Evolutionary conservation across 176 grass and related monocot species (phyloP).

Genomic region (Avena atlantica): DNA sequence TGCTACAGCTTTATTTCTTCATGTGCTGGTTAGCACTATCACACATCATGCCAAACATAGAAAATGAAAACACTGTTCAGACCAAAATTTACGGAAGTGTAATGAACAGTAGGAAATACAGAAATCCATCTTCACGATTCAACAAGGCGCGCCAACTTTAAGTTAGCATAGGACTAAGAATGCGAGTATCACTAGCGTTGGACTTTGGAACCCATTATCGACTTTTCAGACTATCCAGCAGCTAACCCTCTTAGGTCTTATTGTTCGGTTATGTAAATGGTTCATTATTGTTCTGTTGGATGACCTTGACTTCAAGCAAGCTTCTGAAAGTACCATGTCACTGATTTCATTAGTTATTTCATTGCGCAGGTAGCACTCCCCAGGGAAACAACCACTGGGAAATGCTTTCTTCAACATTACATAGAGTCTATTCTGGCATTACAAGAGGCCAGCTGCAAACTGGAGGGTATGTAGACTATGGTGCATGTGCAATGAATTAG

Average conservation of each 20-base stretch:
- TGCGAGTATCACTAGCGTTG: slow-evolving; percentile 1
- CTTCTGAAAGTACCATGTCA: slow-evolving; percentile 14
- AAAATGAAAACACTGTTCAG: not conserved
- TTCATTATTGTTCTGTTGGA: not conserved
- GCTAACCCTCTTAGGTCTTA: not conserved
- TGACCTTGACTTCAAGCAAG: slow-evolving; percentile 22
- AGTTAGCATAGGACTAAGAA: not conserved
- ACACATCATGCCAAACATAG: not conserved
- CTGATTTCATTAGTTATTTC: slow-evolving; percentile 36
- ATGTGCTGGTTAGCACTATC: not conserved
- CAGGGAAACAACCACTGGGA: slow-evolving; percentile 78
- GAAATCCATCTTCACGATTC: slow-evolving; percentile 4
- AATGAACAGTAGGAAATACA: not conserved
- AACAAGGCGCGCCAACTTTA: not conserved
- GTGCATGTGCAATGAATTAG: not conserved
- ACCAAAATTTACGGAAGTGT: not conserved
- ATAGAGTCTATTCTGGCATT: slow-evolving; percentile 90
- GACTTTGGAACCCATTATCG: not conserved
- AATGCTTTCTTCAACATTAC: slow-evolving; percentile 94
- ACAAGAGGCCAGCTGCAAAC: slow-evolving; percentile 80
- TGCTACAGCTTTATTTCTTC: not conserved
- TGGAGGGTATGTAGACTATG: slow-evolving; percentile 56
- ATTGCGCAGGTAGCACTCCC: slow-evolving; percentile 86
- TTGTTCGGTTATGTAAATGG: not conserved
- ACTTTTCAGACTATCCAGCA: not conserved